These are phyloP conservation scores for Eimeria zaria DNA, from an alignment of 169 alveolate species.

Conservation along the genomic window DNA sequence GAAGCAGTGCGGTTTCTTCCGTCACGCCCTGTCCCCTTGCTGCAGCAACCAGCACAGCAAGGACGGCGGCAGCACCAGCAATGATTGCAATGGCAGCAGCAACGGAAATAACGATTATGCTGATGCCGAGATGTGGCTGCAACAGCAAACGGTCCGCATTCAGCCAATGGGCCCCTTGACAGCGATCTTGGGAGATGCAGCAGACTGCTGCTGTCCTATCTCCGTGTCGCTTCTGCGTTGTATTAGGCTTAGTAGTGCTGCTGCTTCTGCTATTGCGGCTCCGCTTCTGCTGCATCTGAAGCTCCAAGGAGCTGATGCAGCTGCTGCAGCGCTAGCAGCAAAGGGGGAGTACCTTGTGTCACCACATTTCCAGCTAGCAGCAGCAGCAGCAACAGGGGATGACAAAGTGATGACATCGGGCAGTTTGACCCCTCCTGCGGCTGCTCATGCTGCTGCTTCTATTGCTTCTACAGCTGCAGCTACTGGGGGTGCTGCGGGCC, in stretches of 20 bases:
- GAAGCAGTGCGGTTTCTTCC: slow-evolving; percentile 67
- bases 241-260: background rate
- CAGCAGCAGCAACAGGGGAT: slow-evolving; percentile 48
- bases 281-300: slow-evolving; percentile 60
- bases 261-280: slow-evolving; percentile 10
- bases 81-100: background rate
- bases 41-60: slow-evolving; percentile 16
- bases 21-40: slow-evolving; percentile 25
- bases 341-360: slow-evolving; percentile 48
- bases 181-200: slow-evolving; percentile 16
- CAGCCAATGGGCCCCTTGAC: slow-evolving; percentile 63
- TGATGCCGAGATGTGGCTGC: slow-evolving; percentile 40
- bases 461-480: background rate
- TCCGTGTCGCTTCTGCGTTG: slow-evolving; percentile 65
- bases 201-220: slow-evolving; percentile 39
- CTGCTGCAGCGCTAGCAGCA: slow-evolving; percentile 46
- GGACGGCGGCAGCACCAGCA: slow-evolving; percentile 20
- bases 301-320: slow-evolving; percentile 51
- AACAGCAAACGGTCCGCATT: slow-evolving; percentile 46
- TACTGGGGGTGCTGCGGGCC: background rate
- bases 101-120: slow-evolving; percentile 1
- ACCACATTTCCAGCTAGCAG: slow-evolving; percentile 43
- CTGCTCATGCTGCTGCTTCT: background rate
- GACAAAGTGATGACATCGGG: background rate
- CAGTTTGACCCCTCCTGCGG: background rate